Conservation (phyloP, 306 rosid species). For the Biancaea sappan region DNA sequence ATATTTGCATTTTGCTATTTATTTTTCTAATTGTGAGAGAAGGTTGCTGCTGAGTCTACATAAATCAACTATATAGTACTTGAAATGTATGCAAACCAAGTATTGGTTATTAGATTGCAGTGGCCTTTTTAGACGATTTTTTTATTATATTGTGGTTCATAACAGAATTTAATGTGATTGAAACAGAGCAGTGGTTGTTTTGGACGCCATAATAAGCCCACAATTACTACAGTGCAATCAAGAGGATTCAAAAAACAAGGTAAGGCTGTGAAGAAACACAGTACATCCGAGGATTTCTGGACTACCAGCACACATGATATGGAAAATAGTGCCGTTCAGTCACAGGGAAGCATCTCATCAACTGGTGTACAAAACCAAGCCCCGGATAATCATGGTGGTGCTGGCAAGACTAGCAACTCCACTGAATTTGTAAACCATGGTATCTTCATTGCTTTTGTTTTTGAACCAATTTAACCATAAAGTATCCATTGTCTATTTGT, state of each 20-base stretch:
- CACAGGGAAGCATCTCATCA: conserved; percentile 91
- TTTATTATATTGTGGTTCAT: conserved; percentile 51
- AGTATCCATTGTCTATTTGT: neutral
- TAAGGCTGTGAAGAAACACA: conserved; percentile 48
- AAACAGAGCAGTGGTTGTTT: conserved; percentile 99
- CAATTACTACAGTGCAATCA: conserved; percentile 39
- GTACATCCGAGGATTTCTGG: conserved; percentile 84
- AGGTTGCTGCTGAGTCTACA: neutral
- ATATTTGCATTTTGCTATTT: no score
- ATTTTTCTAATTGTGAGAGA: no score
- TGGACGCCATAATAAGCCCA: conserved; percentile 66
- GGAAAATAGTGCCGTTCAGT: conserved; percentile 90
- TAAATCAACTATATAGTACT: neutral
- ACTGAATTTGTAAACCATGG: conserved; percentile 85
- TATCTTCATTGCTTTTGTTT: conserved; percentile 27
- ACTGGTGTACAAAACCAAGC: conserved; percentile 70
- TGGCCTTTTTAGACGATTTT: conserved; percentile 9
- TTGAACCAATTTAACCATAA: conserved; percentile 17
- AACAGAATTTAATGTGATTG: conserved; percentile 73
- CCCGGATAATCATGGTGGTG: conserved; percentile 55
- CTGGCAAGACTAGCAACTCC: conserved; percentile 51
- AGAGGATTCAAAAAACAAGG: conserved; percentile 38
- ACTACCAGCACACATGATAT: conserved; percentile 89
- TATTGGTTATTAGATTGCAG: conserved; percentile 26
- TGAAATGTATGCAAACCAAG: conserved; percentile 9